Evolutionary conservation across 331 rosid genomes (phyloP).

Genomic region (Rhamnella rubrinervis): DNA sequence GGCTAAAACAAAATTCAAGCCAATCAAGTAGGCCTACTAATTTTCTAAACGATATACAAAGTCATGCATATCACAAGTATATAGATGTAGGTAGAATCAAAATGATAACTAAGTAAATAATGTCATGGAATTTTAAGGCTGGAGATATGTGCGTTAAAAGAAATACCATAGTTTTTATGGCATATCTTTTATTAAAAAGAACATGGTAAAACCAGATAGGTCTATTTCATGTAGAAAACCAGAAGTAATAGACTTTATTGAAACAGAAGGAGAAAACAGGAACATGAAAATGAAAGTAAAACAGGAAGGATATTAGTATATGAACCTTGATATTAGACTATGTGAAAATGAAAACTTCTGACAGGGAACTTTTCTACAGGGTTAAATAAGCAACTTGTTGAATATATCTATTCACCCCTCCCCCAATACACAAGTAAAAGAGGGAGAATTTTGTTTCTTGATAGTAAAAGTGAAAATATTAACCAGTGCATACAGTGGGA

Average conservation of each 20-base stretch:
- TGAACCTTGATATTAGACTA: no score
- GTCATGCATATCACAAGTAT: background rate
- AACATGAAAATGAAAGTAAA: background rate
- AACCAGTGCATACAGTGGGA: no score
- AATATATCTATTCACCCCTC: no score
- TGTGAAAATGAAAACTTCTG: no score
- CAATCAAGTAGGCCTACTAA: background rate
- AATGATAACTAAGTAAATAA: background rate
- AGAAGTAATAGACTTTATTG: background rate
- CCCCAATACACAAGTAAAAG: no score
- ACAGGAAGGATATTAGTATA: no score
- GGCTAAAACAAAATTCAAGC: background rate
- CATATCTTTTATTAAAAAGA: background rate
- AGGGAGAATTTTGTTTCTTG: no score
- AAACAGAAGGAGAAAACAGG: background rate
- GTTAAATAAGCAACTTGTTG: background rate
- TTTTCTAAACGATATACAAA: background rate
- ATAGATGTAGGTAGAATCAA: conserved; percentile 2
- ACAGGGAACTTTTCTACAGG: background rate
- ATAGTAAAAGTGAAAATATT: no score
- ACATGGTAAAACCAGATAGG: background rate
- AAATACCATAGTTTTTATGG: background rate
- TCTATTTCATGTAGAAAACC: background rate
- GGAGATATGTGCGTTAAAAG: background rate
- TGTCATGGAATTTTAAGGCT: background rate